Evolutionary conservation across 78 protist genomes (phyloP), one percentile per base, ranked within the genome.

Genomic region (Chrysochromulina parva): DNA sequence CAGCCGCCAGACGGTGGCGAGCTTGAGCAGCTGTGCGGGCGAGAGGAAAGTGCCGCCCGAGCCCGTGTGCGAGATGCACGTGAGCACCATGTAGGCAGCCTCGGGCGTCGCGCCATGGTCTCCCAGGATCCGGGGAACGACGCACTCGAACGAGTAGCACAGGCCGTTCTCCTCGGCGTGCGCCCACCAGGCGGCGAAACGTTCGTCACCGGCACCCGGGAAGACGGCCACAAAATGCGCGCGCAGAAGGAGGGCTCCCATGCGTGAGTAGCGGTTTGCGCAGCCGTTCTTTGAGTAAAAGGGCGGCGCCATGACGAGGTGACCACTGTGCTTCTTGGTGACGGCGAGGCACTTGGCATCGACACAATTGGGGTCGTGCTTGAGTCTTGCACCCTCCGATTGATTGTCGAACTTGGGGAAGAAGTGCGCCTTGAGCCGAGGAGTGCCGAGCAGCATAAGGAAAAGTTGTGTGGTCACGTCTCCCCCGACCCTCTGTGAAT

Each of bases 401-500:
- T 76, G 47, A n/a, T 76, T 76, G 85, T 52, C 85, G 28, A 76
- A 76, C 85, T 76, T 76, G 26, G 85, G 85, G 17, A 76, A n/a
- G 85, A 76, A 76, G 59, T 76, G 85, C 48, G 76, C 76, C 24
- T 14, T 13, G 62, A 58, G 62, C 24, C 62, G 62, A 38, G 38
- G 38, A 38, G 38, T 38, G 38, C 38, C 38, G 38, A 38, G 38
- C 38, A 38, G 38, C 38, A 38, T 38, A 38, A 38, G 38, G 38
- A 38, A 38, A 38, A 38, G 38, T 38, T 38, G 38, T 38, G 38
- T 38, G 38, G 38, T 38, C 38, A 38, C 38, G 38, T 38, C 38
- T 38, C 38, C 38, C 38, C 38, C 38, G 38, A 38, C 38, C 38
- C 38, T 38, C 38, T 38, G 38, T 38, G 38, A 38, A 38, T 38